Base-by-base conservation (phyloP, 352 stramenopile species). In the Phytophthora ramorum region DNA sequence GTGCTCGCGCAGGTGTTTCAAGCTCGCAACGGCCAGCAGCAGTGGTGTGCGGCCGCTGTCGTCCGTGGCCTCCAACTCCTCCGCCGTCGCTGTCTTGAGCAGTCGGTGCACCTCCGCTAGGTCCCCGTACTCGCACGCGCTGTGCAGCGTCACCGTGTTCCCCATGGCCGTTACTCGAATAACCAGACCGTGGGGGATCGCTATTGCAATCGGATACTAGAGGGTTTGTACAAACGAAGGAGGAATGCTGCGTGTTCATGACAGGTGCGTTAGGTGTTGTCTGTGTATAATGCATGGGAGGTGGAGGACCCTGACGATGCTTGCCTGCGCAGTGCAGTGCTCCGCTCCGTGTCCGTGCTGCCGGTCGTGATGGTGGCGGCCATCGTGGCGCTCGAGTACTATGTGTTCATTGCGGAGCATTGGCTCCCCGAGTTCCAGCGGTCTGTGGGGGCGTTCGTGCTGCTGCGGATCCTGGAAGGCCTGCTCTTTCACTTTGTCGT, bases 111-210 rank as follows among this genome's bases (percentile, higher is more conserved):
- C 76, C 37, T 78, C 63, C 26, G 41, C 58, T 51, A 96, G 56
- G 66, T 96, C 88, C 19, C 85, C 77, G 57, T 85, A 86, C 53
- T 85, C 79, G 63, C 86, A 95, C n/a, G 81, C 78, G 71, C 85
- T 92, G 66, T 92, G 85, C 54, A 96, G 73, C 63, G 88, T 93
- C 66, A 89, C 69, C 28, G 66, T 90, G 70, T 95, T 95, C 66
- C 88, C 88, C 88, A 96, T 96, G 53, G 49, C 45, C 30, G 47
- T 70, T 55, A 28, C 41, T 7, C 41, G 17, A 47, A 50, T 12
- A 50, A 51, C 19, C 32, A 46, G 41, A 24, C n/a, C 14, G 45
- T 22, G 53, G 58, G 56, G 51, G 53, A 58, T 58, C 44, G 46
- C 26, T 19, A 47, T 44, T 44, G 17, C n/a, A 45, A 17, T 56